Evolutionary conservation across 73 alveolate species (phyloP), one percentile per base, ranked within the genome.

Genomic region (Paramecium sexaurelia): DNA sequence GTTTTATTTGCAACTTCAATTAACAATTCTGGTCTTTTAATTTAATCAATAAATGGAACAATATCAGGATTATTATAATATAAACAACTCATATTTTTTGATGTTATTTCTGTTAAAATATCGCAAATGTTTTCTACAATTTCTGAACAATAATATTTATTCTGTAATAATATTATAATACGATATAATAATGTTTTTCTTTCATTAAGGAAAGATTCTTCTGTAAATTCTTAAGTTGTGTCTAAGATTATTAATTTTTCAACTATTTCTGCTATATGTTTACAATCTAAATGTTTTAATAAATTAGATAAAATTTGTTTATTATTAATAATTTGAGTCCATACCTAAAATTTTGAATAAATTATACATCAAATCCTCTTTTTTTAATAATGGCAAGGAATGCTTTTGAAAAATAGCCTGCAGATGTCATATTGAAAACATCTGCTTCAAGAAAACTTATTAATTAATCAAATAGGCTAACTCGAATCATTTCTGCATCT

Each of bases 381-480:
- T 22, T 41, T 20, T 39, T 39, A 37, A 78, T 40, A 7, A 78
- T 41, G 5, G 90, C 68, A 22, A 20, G 32, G 4, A 78, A 11
- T 17, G 55, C 90, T 22, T 78, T 78, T 24, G 90, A 20, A 45
- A 78, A 78, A 78, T 78, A 78, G 24, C 90, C 90, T 41, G 90
- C 90, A 17, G 90, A 78, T 78, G 90, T 78, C 39, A 40, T 17
- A 78, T 78, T 78, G 13, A 78, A 78, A 6, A 29, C 43, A 45
- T 78, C 90, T 9, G 5, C 43, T 22, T 78, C 90, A 27, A 78
- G 32, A 45, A 78, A 78, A 24, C 71, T 22, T 2, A 78, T 43
- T 2, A 78, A 43, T 24, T 32, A 7, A 7, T 39, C 68, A 11
- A 40, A 40, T 27, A 78, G 41, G 45, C 29, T 39, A 10, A 22